Percentiles rank a stretch among this genome's conserved stretches.
phyloP scores from a whole-genome alignment of 768 basidiomycete species.

The Pleurotus tuoliensis region DNA sequence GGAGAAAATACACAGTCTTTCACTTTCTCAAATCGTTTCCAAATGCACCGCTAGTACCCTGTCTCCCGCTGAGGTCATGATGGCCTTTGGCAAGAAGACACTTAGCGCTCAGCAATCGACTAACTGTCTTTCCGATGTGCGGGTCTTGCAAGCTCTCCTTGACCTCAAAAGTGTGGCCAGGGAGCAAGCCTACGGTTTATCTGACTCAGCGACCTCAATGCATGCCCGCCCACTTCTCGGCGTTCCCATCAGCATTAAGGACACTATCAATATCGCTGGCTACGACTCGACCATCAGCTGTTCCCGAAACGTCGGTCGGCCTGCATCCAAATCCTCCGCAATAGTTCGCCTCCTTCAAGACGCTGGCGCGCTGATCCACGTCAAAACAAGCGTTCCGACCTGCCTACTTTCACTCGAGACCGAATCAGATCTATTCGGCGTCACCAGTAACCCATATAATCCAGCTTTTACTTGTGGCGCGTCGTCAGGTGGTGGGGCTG shows the following conservation, averaged over 20 bases:
- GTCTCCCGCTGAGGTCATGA: constrained; percentile 1
- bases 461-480: constrained; percentile 50
- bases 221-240: constrained; percentile 23
- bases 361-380: constrained; percentile 60
- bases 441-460: constrained; percentile 62
- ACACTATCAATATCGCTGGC: constrained; percentile 48
- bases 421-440: constrained; percentile 56
- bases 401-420: constrained; percentile 57
- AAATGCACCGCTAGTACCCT: neutral
- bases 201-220: neutral
- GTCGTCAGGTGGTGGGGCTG: constrained; percentile 68
- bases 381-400: constrained; percentile 59
- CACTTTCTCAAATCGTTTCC: constrained; percentile 5
- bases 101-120: neutral
- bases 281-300: constrained; percentile 63
- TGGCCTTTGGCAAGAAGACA: constrained; percentile 2
- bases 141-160: neutral
- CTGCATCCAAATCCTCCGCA: constrained; percentile 43
- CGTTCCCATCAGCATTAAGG: constrained; percentile 13
- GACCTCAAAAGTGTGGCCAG: neutral
- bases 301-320: constrained; percentile 43
- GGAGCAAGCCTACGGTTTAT: neutral
- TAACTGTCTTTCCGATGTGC: constrained; percentile 1
- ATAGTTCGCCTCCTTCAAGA: constrained; percentile 54
- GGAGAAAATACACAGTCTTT: constrained; percentile 3